Base-by-base conservation (phyloP, 305 asterid species). In the Rubia peregrina region DNA sequence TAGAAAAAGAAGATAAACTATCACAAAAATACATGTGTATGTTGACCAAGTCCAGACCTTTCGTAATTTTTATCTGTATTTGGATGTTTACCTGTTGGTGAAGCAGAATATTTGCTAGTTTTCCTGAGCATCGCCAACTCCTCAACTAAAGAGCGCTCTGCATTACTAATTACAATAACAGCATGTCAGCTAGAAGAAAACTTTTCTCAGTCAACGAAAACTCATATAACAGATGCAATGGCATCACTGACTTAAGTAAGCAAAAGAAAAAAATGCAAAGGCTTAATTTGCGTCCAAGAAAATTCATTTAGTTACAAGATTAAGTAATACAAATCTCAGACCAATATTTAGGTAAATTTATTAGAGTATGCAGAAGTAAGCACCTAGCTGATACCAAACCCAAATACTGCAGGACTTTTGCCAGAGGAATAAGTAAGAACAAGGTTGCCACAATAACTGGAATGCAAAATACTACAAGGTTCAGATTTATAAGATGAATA, bases 111-210 rank as follows among this genome's bases (percentile, higher is more conserved):
- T 70, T 62, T 79, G 74, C 74, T 72, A 65, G 86, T 78, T 69
- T 75, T 75, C 90, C 89, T 73, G 73, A 88, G 83, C 72, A 90
- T 85, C 41, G 91, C 96, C 90, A 91, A 83, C 83, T 87, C 83
- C 83, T 87, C 84, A 72, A 94, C 91, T 33, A 89, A 86, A 75
- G 75, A 79, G 33, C 88, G 91, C 67, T 94, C 96, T 81, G 84
- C 87, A 77, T 84, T 84, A 77, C 98, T 94, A 71, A 78, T 73
- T 53, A 80, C 63, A 73, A 73, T 36, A 19, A 75, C 42, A 78
- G 77, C 77, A 78, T 72, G 61, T 41, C 49, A 69, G 38, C 3
- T 71, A 49, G 14, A 65, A 41, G 22, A 30, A 30, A 7, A 40
- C 12, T 53, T 33, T 59, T 44, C 19, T 51, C 60, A 56, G 61